phyloP scores from a whole-genome alignment of 2,329 filamentous ascomycete genomes.

The Cyphellophora attinorum region DNA sequence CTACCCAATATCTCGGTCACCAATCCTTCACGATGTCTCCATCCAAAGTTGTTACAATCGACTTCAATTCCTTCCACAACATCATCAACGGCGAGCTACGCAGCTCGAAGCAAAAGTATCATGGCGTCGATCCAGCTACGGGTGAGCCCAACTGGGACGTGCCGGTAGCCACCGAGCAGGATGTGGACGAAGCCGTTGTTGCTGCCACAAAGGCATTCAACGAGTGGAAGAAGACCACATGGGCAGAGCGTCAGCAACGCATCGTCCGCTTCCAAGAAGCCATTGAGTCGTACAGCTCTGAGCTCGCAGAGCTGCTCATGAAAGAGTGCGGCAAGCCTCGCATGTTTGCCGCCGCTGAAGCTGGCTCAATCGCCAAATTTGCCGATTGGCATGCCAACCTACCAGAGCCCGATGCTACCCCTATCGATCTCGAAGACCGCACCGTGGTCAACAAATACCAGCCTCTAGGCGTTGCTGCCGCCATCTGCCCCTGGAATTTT shows the following conservation, averaged over 20 bases:
- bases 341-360: too few relatives aligned
- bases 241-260: slow-evolving; percentile 25
- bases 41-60: too few relatives aligned
- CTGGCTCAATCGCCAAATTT: slow-evolving; percentile 14
- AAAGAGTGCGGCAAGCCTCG: slow-evolving; percentile 34
- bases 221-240: slow-evolving; percentile 32
- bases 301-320: slow-evolving; percentile 28
- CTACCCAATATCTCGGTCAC: too few relatives aligned
- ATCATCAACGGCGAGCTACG: slow-evolving; percentile 41
- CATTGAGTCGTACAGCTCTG: slow-evolving; percentile 26
- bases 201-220: slow-evolving; percentile 39
- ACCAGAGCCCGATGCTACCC: too few relatives aligned
- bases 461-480: slow-evolving; percentile 35
- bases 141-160: slow-evolving; percentile 40
- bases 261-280: slow-evolving; percentile 24
- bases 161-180: slow-evolving; percentile 37
- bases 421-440: too few relatives aligned
- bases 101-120: slow-evolving; percentile 34
- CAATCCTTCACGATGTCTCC: too few relatives aligned
- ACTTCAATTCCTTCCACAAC: too few relatives aligned
- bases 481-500: slow-evolving; percentile 54
- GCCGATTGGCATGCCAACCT: too few relatives aligned
- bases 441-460: too few relatives aligned
- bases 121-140: slow-evolving; percentile 43
- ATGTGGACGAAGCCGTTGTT: slow-evolving; percentile 42